Base-by-base conservation (phyloP, 495 filamentous ascomycete species). In the Talaromyces borbonicus region DNA sequence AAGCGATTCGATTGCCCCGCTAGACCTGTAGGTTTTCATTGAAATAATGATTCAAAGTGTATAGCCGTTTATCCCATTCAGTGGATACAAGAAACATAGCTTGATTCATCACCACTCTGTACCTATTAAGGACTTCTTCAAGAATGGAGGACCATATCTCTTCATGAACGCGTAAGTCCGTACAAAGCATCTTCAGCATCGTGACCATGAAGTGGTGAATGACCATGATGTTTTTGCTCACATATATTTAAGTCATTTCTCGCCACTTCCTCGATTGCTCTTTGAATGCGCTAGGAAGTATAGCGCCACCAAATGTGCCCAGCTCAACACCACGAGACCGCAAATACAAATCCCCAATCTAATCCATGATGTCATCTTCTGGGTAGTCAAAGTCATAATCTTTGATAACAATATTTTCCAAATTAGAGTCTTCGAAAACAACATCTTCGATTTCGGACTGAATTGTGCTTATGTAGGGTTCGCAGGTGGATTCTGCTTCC, bases 31-130 rank as follows among this genome's bases (percentile, higher is more conserved):
- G 53, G 26, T 65, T 69, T 2, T 69, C 63, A 39, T 62, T 73
- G 49, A 83, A 72, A 42, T 71, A 73, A 42, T 76, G 72, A 46
- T 79, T 75, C 8, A 66, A 49, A 0, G 79, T 83, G 27, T 66
- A 52, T 1, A 68, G 69, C 0, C 48, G 60, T 0, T 65, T 66
- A 3, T 59, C 49, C 1, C 67, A 57, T 50, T 83, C 78, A 16
- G 76, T 62, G 1, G 56, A 11, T 0, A 83, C 54, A 3, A 85
- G 50, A 35, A 72, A 72, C 0, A 53, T 37, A 5, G 63, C 65
- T 8, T 77, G 62, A 0, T 64, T 47, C 19, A 73, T 57, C 0
- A 71, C 69, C 8, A 31, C 46, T n/a, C 49, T 52, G 46, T 80
- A 81, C n/a, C 57, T 60, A 0, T 55, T 40, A 3, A 56, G 48